Evolutionary conservation across 768 basidiomycete genomes (phyloP), one percentile per base, ranked within the genome.

Genomic region (Mycena galericulata): DNA sequence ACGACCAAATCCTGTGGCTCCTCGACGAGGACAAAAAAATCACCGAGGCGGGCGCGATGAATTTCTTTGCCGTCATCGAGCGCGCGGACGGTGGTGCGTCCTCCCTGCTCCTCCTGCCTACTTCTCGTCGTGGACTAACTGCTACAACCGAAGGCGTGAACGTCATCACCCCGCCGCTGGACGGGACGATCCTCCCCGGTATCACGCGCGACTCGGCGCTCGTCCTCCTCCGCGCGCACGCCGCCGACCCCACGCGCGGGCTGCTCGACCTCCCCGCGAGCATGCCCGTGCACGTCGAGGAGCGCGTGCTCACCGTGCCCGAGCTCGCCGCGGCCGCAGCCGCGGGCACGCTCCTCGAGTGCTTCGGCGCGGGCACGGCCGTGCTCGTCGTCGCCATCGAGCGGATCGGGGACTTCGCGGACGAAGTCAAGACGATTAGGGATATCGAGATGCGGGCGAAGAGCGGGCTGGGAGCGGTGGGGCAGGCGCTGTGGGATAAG

Each of bases 121-220:
- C 6, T 43, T 10, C 10, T 6, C 45, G 7, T 24, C n/a, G n/a
- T 46, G 51, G 24, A 51, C 45, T 36, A 26, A 34, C 29, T 26
- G 36, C 29, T 34, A 30, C 17, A 41, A 26, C 20, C 43, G 6
- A 72, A 92, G 92, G 86, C 30, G 70, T 91, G 64, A 93, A 96
- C 68, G 81, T 97, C 62, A 78, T 94, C 62, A 98, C 96, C 0
- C 93, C 96, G 0, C 89, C 93, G 10, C 80, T 97, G 68, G 94
- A 92, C 74, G 95, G 96, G 32, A 92, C 92, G 26, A 94, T 97
- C 72, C 87, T 97, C 2, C 94, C 95, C 3, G 95, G 96, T 20
- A 87, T 98, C n/a, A 97, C 95, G 0, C 89, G 96, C 43, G 89
- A 88, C 61, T 94, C 93, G 22, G 87, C 90, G 43, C 84, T 97